phyloP scores from a whole-genome alignment of 768 basidiomycete species.

The Trametes sanguinea region DNA sequence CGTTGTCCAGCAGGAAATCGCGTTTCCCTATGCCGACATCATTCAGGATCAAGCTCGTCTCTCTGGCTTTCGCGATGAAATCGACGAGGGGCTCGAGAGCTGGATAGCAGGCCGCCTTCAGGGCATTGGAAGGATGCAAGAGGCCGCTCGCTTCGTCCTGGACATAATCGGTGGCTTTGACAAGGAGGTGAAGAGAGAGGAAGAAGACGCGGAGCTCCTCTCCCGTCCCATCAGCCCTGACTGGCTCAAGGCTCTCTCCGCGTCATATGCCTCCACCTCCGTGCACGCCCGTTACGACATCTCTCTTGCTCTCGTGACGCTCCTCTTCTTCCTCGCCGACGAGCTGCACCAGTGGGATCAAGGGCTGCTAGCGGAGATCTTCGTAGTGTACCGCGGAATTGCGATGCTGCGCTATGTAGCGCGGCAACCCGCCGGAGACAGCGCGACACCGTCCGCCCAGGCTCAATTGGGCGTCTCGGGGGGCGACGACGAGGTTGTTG shows the following conservation, averaged over 20 bases:
- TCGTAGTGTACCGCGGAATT: constrained; percentile 78
- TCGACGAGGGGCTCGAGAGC: constrained; percentile 60
- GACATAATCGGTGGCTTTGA: constrained; percentile 76
- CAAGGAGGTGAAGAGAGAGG: constrained; percentile 69
- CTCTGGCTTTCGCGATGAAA: constrained; percentile 50
- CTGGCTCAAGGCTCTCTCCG: constrained; percentile 62
- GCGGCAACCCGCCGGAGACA: constrained; percentile 56
- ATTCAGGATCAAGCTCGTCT: constrained; percentile 63
- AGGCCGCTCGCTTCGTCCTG: constrained; percentile 55
- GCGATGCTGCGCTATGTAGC: constrained; percentile 67
- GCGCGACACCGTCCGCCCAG: constrained; percentile 34
- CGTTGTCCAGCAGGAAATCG: constrained; percentile 74
- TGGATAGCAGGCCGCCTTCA: constrained; percentile 66
- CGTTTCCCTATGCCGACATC: constrained; percentile 77
- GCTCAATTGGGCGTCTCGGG: constrained; percentile 33
- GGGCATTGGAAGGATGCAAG: constrained; percentile 56
- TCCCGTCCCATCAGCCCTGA: constrained; percentile 51
- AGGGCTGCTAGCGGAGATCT: constrained; percentile 66
- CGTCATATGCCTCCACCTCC: constrained; percentile 62
- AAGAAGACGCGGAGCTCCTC: constrained; percentile 63
- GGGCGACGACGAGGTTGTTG: constrained; percentile 60
- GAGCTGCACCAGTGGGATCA: constrained; percentile 66
- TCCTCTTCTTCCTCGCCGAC: constrained; percentile 73
- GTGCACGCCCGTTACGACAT: constrained; percentile 78
- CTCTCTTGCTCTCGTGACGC: constrained; percentile 59